phyloP scores from a whole-genome alignment of 176 grass and related monocot genomes.

The Elymus sibiricus region DNA sequence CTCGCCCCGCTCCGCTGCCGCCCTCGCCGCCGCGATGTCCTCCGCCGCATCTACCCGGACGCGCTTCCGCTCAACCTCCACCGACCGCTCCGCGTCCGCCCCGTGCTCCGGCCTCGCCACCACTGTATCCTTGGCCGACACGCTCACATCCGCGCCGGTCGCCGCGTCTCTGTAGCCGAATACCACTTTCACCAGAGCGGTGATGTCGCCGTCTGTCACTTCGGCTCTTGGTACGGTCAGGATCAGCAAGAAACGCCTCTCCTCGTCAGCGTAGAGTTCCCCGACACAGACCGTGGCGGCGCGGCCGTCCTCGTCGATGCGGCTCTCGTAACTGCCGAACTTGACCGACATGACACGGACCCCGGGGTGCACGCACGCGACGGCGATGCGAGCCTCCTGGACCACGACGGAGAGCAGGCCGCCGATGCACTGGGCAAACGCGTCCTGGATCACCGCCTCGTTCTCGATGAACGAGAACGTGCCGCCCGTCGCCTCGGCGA shows the following conservation, averaged over 20 bases:
- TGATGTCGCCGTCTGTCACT: not conserved
- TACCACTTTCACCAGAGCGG: conserved; percentile 35
- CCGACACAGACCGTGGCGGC: conserved; percentile 13
- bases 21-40: conserved; percentile 32
- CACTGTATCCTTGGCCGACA: conserved; percentile 15
- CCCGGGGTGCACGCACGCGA: conserved; percentile 19
- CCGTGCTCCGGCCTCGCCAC: conserved; percentile 18
- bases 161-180: conserved; percentile 29
- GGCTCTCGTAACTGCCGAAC: conserved; percentile 55
- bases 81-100: not conserved
- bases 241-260: conserved; percentile 52
- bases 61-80: conserved; percentile 35
- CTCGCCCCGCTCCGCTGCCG: conserved; percentile 21
- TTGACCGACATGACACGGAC: conserved; percentile 36
- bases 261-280: conserved; percentile 55
- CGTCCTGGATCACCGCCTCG: conserved; percentile 57
- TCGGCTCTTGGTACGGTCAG: conserved; percentile 27
- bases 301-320: conserved; percentile 31
- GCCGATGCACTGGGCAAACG: conserved; percentile 82
- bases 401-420: conserved; percentile 63
- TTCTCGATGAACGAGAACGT: conserved; percentile 78
- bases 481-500: conserved; percentile 49
- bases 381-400: conserved; percentile 25
- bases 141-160: not conserved
- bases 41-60: conserved; percentile 25